These are phyloP conservation scores for Orbilia javanica DNA, from an alignment of 2,329 filamentous ascomycete genomes.

Conservation along the genomic window DNA sequence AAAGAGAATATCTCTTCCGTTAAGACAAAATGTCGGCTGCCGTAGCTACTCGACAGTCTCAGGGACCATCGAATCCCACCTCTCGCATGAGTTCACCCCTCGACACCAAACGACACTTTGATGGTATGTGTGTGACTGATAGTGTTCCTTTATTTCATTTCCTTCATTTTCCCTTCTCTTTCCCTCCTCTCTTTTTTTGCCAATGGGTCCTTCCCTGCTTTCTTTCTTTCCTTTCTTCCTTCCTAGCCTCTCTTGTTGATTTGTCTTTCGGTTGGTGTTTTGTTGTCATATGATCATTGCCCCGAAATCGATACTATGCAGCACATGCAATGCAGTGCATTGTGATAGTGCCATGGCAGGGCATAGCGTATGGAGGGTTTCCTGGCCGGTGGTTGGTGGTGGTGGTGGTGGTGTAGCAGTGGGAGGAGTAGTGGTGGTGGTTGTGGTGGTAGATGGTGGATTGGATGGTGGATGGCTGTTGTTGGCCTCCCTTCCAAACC, in stretches of 20 bases:
- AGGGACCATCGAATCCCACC: conserved; percentile 60
- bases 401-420: not conserved
- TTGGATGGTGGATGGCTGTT: no score
- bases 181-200: not conserved
- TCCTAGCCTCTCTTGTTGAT: no score
- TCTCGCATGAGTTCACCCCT: conserved; percentile 62
- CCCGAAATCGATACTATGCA: conserved; percentile 38
- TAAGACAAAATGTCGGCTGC: conserved; percentile 62
- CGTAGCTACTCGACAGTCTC: conserved; percentile 62
- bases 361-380: not conserved
- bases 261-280: no score
- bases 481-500: not conserved
- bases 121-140: conserved; percentile 61
- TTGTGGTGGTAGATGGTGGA: no score
- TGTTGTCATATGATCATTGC: not conserved
- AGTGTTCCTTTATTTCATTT: no score
- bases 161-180: conserved; percentile 22
- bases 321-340: conserved; percentile 47
- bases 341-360: conserved; percentile 30
- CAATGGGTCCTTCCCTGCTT: not conserved
- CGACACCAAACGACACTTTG: conserved; percentile 61
- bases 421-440: not conserved
- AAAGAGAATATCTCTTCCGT: conserved; percentile 44
- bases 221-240: not conserved
- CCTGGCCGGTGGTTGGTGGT: not conserved